Conservation (phyloP, 2,329 filamentous ascomycete species). For the Rhexocercosporidium sp. region DNA sequence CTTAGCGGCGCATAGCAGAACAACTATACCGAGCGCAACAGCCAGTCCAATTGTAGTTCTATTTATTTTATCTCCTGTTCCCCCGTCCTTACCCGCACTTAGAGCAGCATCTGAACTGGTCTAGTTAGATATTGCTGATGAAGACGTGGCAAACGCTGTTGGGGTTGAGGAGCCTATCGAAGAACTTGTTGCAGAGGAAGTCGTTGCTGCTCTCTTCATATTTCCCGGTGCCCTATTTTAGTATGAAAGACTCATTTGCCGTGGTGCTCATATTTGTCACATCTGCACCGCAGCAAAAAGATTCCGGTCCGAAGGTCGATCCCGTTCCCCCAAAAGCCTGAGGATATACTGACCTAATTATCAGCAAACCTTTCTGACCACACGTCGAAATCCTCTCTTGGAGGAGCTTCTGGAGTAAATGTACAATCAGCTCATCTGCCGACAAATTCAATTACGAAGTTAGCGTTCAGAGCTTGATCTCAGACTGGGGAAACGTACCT, state of each 20-base stretch:
- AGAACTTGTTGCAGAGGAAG: neutral
- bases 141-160: neutral
- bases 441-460: neutral
- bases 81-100: neutral
- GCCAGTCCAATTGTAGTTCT: neutral
- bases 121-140: neutral
- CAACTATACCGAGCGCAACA: neutral
- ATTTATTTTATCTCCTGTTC: neutral
- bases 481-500: neutral
- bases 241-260: constrained; percentile 9
- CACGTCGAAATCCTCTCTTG: neutral
- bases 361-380: neutral
- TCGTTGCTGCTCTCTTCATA: neutral
- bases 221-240: constrained; percentile 4
- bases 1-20: neutral
- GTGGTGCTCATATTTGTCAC: neutral
- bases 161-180: neutral
- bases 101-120: neutral
- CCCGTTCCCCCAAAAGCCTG: constrained; percentile 13
- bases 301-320: constrained; percentile 5
- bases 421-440: constrained; percentile 17
- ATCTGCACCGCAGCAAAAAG: constrained; percentile 10
- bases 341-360: constrained; percentile 6
- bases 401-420: neutral
- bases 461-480: neutral